phyloP scores from a whole-genome alignment of 1,284 basidiomycete species.

The Hypsizygus ulmarius region DNA sequence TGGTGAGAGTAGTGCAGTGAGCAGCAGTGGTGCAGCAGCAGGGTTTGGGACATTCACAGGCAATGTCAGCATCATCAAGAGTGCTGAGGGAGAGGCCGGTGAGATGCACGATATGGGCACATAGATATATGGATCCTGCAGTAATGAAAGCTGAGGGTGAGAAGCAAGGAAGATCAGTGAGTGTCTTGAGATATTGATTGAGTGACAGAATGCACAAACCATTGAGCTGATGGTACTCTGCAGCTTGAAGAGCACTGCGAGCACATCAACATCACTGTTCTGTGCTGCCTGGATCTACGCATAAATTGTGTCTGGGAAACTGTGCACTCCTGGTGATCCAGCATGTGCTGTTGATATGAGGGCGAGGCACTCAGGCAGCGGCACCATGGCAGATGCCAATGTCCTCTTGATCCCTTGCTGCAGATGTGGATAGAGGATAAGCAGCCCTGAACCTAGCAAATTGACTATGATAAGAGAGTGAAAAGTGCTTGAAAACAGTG shows the following conservation, averaged over 20 bases:
- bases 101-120: no score
- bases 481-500: neutral
- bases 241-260: neutral
- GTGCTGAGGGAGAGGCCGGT: no score
- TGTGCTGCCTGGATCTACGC: conserved; percentile 1
- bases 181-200: no score
- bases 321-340: no score
- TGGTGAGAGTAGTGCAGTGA: no score
- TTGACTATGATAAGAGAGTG: neutral
- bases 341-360: no score
- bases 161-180: neutral
- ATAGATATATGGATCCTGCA: no score
- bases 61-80: no score
- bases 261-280: neutral
- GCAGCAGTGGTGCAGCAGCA: no score
- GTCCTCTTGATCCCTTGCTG: neutral
- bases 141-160: neutral
- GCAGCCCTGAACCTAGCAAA: neutral
- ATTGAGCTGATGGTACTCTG: neutral
- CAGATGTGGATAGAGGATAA: neutral
- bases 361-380: neutral
- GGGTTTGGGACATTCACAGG: no score
- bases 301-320: neutral
- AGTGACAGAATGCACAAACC: neutral
- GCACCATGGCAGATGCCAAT: neutral